Conservation (phyloP, 2,329 filamentous ascomycete species). For the Claviceps monticola region DNA sequence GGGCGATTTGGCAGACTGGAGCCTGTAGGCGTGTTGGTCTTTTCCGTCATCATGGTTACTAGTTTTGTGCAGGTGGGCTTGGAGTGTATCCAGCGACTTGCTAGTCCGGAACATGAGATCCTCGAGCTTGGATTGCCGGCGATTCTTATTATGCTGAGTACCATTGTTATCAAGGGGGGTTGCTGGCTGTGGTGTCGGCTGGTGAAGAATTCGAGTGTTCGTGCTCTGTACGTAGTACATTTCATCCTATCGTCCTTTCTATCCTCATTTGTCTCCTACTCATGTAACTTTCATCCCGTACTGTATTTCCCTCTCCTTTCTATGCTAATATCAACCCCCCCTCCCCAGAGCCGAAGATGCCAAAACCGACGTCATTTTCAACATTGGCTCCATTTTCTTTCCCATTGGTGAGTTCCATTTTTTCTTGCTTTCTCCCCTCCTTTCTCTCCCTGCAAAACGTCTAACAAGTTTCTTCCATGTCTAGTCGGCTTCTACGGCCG, state of each 20-base stretch:
- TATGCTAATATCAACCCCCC: background rate
- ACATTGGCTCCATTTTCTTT: conserved; percentile 77
- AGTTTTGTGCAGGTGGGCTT: conserved; percentile 68
- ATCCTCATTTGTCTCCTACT: background rate
- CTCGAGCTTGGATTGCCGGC: conserved; percentile 62
- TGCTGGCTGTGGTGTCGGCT: conserved; percentile 84
- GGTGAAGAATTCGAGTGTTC: conserved; percentile 74
- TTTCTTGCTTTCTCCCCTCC: background rate
- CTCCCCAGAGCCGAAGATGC: conserved; percentile 32
- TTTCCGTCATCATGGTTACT: conserved; percentile 76
- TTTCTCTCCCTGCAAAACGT: background rate
- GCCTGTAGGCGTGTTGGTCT: conserved; percentile 67
- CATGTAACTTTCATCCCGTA: no score
- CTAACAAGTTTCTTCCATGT: background rate
- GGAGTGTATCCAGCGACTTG: conserved; percentile 52
- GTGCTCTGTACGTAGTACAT: conserved; percentile 46
- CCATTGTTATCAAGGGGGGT: conserved; percentile 66
- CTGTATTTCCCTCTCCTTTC: background rate
- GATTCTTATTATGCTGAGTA: conserved; percentile 66
- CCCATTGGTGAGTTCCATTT: conserved; percentile 43
- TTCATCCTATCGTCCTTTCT: no score
- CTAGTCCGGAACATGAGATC: conserved; percentile 45
- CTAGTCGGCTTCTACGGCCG: conserved; percentile 57
- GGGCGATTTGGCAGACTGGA: conserved; percentile 39
- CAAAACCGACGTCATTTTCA: conserved; percentile 74